Base-by-base conservation (phyloP, 352 stramenopile genomes). In the Globisporangium uncinulatum region DNA sequence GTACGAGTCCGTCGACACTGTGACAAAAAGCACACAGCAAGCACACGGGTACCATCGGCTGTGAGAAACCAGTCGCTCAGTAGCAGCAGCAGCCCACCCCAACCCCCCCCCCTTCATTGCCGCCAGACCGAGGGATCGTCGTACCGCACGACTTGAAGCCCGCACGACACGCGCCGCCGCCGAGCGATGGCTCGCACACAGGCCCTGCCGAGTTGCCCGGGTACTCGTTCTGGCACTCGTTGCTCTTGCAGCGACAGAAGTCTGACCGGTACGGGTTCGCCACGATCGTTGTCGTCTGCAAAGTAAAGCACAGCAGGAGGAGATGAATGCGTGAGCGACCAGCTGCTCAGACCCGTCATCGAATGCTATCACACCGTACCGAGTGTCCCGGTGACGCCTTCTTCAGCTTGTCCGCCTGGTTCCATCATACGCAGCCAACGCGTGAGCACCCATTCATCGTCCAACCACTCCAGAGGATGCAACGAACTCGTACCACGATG, bases 191-290 rank as follows among this genome's bases (percentile, higher is more conserved):
- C 61, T 76, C 71, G 43, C 82, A 92, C 14, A 83, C 75, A 10
- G 65, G 65, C 15, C 52, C 47, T 14, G 67, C 70, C 6, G 60
- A 67, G 32, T 75, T 61, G 1, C 77, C 82, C 24, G 73, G 76
- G 43, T 80, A 83, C 29, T 83, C 65, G 55, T 87, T 81, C 66
- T 89, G 80, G 64, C 82, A 92, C 61, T 92, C 79, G 7, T 57
- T 77, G 44, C 61, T 54, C 43, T 79, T 78, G 63, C 82, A 92
- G 8, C 82, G 76, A 48, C 82, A 92, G 46, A 83, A 89, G 3
- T 61, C 82, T 7, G 82, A 89, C 6, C 59, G 66, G 51, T 92
- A 92, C 13, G 69, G 74, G 9, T 54, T 65, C 14, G 51, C 17
- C 15, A 63, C 57, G 8, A 42, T 43, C 2, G 7, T 57, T 4